These are phyloP conservation scores for Athelia sp. DNA, from an alignment of 1,284 basidiomycete genomes.

Conservation along the genomic window DNA sequence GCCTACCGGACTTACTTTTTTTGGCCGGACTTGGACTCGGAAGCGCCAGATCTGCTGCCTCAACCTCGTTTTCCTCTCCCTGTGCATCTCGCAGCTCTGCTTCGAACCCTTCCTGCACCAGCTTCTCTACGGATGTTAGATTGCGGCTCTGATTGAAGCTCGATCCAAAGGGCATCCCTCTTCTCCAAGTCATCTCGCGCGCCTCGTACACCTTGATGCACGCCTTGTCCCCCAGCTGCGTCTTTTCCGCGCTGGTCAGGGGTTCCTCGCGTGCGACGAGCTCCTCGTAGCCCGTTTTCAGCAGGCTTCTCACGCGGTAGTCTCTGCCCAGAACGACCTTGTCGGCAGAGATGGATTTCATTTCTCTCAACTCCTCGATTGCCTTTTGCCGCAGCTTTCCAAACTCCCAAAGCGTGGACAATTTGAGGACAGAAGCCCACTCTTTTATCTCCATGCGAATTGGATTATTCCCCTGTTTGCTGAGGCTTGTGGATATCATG, in stretches of 20 bases:
- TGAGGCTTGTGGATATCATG: neutral
- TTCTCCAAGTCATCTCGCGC: neutral
- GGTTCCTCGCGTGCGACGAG: neutral
- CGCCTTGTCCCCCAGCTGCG: neutral
- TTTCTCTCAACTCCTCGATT: conserved; percentile 1
- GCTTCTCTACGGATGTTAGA: too few species aligned
- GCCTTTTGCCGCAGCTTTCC: neutral
- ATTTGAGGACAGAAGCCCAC: neutral
- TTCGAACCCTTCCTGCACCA: too few species aligned
- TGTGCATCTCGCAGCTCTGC: too few species aligned
- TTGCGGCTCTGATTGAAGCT: too few species aligned
- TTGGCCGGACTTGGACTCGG: too few species aligned
- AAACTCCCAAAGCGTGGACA: neutral
- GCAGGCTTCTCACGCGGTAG: neutral
- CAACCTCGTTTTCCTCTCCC: too few species aligned
- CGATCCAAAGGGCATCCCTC: too few species aligned
- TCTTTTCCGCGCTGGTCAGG: neutral
- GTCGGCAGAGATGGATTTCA: neutral
- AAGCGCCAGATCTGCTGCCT: too few species aligned
- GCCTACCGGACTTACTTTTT: too few species aligned
- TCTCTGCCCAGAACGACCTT: neutral
- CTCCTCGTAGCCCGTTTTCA: neutral
- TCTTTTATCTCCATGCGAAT: neutral
- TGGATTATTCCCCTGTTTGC: neutral
- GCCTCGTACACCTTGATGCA: neutral